Conservation (phyloP, 306 rosid species). For the barrel medic (Medicago truncatula) region DNA sequence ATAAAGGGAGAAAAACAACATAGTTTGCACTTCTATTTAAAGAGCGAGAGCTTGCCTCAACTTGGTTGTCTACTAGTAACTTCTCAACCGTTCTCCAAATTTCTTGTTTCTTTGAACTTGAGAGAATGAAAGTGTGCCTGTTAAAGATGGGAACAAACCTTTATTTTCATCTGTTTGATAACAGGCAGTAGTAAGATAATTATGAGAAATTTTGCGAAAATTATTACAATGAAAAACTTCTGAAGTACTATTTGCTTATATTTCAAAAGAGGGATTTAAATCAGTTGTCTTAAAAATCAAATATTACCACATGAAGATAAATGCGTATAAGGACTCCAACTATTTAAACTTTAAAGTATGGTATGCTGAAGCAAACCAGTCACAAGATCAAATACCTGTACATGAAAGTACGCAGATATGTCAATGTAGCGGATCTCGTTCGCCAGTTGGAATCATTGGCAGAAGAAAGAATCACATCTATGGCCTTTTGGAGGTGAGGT, state of each 20-base stretch:
- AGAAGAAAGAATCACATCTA: slow-evolving; percentile 83
- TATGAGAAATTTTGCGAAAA: slow-evolving; percentile 32
- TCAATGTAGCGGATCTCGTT: slow-evolving; percentile 89
- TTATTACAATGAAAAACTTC: slow-evolving; percentile 19
- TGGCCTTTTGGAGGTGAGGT: slow-evolving; percentile 79
- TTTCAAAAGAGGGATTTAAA: slow-evolving; percentile 27
- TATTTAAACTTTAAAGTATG: slow-evolving; percentile 26
- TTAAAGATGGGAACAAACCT: slow-evolving; percentile 38
- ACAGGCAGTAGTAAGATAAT: slow-evolving; percentile 20
- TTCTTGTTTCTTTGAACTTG: slow-evolving; percentile 68
- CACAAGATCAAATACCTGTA: slow-evolving; percentile 72
- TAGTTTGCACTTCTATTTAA: slow-evolving; percentile 18
- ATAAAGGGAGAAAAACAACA: slow-evolving; percentile 7
- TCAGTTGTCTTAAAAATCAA: slow-evolving; percentile 24
- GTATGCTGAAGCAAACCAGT: slow-evolving; percentile 20
- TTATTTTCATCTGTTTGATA: slow-evolving; percentile 32
- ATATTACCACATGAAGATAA: slow-evolving; percentile 5
- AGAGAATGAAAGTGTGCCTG: slow-evolving; percentile 95
- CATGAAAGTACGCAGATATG: slow-evolving; percentile 94
- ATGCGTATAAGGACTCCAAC: slow-evolving; percentile 34
- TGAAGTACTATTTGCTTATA: background rate
- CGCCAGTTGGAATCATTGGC: slow-evolving; percentile 94
- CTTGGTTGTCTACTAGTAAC: slow-evolving; percentile 95
- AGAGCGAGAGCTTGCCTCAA: slow-evolving; percentile 74
- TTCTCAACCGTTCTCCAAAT: slow-evolving; percentile 94